Percentiles rank a stretch among this genome's conserved stretches.
phyloP scores from a whole-genome alignment of 345 rosid genomes.

The Eucalyptus cloeziana region DNA sequence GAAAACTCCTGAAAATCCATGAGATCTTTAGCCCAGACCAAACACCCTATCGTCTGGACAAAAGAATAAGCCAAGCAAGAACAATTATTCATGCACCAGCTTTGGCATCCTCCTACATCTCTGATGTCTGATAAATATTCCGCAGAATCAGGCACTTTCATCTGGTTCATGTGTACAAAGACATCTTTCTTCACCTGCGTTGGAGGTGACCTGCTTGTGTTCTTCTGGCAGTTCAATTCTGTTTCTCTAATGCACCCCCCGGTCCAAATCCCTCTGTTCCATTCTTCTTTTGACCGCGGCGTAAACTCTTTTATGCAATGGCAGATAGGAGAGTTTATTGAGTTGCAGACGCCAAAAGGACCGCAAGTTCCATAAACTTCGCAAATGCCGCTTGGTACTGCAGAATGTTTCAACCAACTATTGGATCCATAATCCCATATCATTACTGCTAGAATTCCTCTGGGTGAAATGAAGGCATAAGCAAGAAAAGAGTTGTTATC shows the following conservation, averaged over 20 bases:
- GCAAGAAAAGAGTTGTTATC: slow-evolving; percentile 4
- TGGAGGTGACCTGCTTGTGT: neutral
- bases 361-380: slow-evolving; percentile 13
- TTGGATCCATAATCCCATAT: neutral
- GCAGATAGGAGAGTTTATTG: neutral
- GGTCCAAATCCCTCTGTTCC: slow-evolving; percentile 2
- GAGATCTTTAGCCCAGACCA: neutral
- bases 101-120: neutral
- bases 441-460: neutral
- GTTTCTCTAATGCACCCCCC: slow-evolving; percentile 8
- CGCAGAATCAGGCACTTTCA: neutral
- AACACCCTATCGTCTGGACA: neutral
- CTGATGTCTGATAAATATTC: neutral
- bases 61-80: neutral
- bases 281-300: neutral
- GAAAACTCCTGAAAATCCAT: neutral
- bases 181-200: neutral
- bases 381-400: neutral
- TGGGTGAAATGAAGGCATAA: slow-evolving; percentile 1
- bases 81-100: slow-evolving; percentile 14
- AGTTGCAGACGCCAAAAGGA: slow-evolving; percentile 3
- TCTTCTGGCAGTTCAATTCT: neutral
- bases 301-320: slow-evolving; percentile 9
- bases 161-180: neutral
- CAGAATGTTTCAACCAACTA: neutral